Percentiles rank a stretch among this genome's conserved stretches.
phyloP scores from a whole-genome alignment of 106 monocot species.

The Acanthochlamys bracteata region DNA sequence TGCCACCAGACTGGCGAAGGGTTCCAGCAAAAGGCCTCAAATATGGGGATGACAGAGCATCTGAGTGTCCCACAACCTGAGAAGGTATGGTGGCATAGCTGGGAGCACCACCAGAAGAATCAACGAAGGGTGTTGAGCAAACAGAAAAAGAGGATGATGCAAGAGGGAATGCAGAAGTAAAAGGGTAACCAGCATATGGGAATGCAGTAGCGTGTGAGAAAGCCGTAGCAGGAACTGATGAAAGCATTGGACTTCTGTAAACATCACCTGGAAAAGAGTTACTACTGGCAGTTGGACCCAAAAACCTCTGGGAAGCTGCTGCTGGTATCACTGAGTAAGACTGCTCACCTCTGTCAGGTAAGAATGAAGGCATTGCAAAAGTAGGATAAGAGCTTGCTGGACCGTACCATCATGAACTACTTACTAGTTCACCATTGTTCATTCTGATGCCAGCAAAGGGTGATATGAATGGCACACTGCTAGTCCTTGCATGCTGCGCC shows the following conservation, averaged over 20 bases:
- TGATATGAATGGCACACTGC: constrained; percentile 39
- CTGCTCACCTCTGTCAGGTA: constrained; percentile 66
- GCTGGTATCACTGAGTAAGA: constrained; percentile 58
- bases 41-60: constrained; percentile 30
- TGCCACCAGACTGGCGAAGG: constrained; percentile 44
- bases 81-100: constrained; percentile 40
- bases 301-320: constrained; percentile 44
- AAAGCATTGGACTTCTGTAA: constrained; percentile 50
- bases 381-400: constrained; percentile 56
- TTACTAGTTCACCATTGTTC: constrained; percentile 52
- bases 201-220: constrained; percentile 52
- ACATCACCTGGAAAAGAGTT: constrained; percentile 50
- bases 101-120: constrained; percentile 37
- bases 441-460: constrained; percentile 41
- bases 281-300: constrained; percentile 31
- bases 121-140: constrained; percentile 37
- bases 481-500: constrained; percentile 31
- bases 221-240: constrained; percentile 68
- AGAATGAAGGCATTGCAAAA: constrained; percentile 69
- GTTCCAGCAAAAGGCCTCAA: constrained; percentile 47
- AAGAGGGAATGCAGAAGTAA: constrained; percentile 54
- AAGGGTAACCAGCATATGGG: constrained; percentile 64
- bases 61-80: constrained; percentile 29
- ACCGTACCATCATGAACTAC: constrained; percentile 60
- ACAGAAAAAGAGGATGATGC: constrained; percentile 38